phyloP scores from a whole-genome alignment of 2,329 filamentous ascomycete species.

The Elsinoe perseae region DNA sequence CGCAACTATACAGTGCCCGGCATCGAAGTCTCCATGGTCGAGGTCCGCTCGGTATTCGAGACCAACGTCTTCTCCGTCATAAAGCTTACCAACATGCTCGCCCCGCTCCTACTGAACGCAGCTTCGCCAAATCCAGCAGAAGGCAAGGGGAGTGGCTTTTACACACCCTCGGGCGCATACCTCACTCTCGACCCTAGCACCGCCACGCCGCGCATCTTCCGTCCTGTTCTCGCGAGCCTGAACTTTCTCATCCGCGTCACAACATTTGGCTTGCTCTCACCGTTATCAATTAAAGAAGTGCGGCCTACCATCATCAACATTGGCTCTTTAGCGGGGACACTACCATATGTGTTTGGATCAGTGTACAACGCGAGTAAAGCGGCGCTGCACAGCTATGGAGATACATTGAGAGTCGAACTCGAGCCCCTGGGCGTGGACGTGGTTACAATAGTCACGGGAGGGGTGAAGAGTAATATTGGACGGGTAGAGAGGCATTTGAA shows the following conservation, averaged over 20 bases:
- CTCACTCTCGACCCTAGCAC: slow-evolving; percentile 8
- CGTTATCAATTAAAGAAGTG: not conserved
- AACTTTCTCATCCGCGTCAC: slow-evolving; percentile 17
- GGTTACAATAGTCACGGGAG: slow-evolving; percentile 48
- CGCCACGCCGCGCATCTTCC: slow-evolving; percentile 1
- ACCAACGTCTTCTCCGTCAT: slow-evolving; percentile 53
- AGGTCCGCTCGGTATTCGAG: slow-evolving; percentile 43
- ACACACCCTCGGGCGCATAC: not conserved
- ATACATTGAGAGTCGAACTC: slow-evolving; percentile 52
- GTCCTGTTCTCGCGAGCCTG: slow-evolving; percentile 14
- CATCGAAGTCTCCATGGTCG: slow-evolving; percentile 45
- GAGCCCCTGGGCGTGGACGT: slow-evolving; percentile 44
- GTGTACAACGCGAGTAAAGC: slow-evolving; percentile 54
- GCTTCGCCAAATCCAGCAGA: not conserved
- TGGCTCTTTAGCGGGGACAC: slow-evolving; percentile 38
- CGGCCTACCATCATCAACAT: slow-evolving; percentile 33
- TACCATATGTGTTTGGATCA: slow-evolving; percentile 37
- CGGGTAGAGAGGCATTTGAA: slow-evolving; percentile 43
- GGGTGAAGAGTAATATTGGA: slow-evolving; percentile 52
- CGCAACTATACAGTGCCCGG: slow-evolving; percentile 52
- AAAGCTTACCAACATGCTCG: slow-evolving; percentile 49
- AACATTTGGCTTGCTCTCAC: slow-evolving; percentile 4
- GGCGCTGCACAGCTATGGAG: slow-evolving; percentile 50
- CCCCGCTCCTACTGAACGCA: slow-evolving; percentile 44
- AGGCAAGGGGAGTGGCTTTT: slow-evolving; percentile 25